These are phyloP conservation scores for Aspergillus sp. DNA, from an alignment of 2,329 filamentous ascomycete species.

Conservation along the genomic window DNA sequence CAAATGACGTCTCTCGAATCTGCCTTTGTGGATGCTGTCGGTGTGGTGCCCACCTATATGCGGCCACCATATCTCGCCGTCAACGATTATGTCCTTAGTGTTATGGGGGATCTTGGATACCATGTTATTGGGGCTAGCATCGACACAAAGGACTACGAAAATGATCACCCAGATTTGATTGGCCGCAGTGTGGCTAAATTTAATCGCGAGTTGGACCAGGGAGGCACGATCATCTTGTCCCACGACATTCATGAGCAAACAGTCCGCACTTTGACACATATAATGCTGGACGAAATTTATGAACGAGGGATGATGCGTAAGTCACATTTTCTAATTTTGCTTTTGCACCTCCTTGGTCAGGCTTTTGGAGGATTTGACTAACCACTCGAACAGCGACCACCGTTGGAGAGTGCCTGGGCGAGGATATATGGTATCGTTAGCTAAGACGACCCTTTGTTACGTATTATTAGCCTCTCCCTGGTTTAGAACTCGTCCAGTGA, in stretches of 20 bases:
- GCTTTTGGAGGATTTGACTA: not conserved
- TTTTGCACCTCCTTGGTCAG: not conserved
- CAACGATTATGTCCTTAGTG: conserved; percentile 31
- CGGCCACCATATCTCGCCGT: conserved; percentile 46
- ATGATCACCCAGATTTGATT: conserved; percentile 31
- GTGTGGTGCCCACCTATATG: conserved; percentile 50
- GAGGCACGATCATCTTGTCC: conserved; percentile 34
- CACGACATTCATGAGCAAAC: conserved; percentile 42
- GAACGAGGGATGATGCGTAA: conserved; percentile 41
- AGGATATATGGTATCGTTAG: conserved; percentile 54
- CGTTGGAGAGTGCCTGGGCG: conserved; percentile 59
- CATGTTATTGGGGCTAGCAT: conserved; percentile 45
- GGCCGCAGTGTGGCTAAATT: conserved; percentile 34
- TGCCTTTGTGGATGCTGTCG: conserved; percentile 41
- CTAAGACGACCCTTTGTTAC: not conserved
- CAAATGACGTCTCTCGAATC: conserved; percentile 46
- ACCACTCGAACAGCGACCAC: conserved; percentile 44
- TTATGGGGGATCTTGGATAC: conserved; percentile 45
- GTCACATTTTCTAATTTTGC: conserved; percentile 8
- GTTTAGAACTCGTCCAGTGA: not conserved
- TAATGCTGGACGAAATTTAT: conserved; percentile 39
- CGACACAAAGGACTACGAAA: conserved; percentile 46
- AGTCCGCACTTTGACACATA: conserved; percentile 30
- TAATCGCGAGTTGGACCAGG: conserved; percentile 28
- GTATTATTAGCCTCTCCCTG: not conserved